Percentiles rank a stretch among this genome's conserved stretches.
Evolutionary conservation across 257 asterid genomes (phyloP).

Genomic region (Eustoma russellianum): DNA sequence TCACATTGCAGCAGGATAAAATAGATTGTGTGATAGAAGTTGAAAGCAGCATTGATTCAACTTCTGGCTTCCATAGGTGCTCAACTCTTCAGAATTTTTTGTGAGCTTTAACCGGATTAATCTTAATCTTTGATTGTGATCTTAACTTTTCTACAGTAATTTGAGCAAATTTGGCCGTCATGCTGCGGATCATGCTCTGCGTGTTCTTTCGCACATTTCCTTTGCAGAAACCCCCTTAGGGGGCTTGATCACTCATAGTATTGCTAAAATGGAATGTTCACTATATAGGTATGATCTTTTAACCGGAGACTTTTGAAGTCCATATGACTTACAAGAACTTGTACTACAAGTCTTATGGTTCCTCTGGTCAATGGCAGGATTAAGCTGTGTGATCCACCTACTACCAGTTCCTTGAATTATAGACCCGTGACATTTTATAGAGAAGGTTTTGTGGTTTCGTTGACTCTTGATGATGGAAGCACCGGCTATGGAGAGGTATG

Average conservation of each 20-base stretch:
- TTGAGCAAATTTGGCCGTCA: constrained; percentile 54
- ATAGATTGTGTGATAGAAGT: constrained; percentile 78
- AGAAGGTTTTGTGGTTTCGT: constrained; percentile 71
- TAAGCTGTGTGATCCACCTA: constrained; percentile 81
- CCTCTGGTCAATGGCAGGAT: constrained; percentile 41
- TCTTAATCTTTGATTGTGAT: not conserved
- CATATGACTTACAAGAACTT: not conserved
- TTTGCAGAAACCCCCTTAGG: constrained; percentile 23
- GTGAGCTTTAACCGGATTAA: too few species aligned
- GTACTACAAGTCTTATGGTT: constrained; percentile 1
- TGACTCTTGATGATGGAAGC: constrained; percentile 76
- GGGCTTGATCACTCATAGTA: constrained; percentile 28
- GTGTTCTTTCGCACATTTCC: constrained; percentile 44
- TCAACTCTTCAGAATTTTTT: not conserved
- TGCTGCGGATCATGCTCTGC: constrained; percentile 58
- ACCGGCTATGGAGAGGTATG: constrained; percentile 86
- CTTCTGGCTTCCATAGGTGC: constrained; percentile 72
- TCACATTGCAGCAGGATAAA: constrained; percentile 53
- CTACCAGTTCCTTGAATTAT: constrained; percentile 48
- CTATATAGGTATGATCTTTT: constrained; percentile 52
- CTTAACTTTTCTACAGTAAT: constrained; percentile 31
- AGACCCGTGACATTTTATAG: constrained; percentile 35
- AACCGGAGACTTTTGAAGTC: not conserved
- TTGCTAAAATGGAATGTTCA: constrained; percentile 64
- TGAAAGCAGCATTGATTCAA: constrained; percentile 77